Evolutionary conservation across 2,329 filamentous ascomycete genomes (phyloP).

Genomic region (Cladosporium phlei): DNA sequence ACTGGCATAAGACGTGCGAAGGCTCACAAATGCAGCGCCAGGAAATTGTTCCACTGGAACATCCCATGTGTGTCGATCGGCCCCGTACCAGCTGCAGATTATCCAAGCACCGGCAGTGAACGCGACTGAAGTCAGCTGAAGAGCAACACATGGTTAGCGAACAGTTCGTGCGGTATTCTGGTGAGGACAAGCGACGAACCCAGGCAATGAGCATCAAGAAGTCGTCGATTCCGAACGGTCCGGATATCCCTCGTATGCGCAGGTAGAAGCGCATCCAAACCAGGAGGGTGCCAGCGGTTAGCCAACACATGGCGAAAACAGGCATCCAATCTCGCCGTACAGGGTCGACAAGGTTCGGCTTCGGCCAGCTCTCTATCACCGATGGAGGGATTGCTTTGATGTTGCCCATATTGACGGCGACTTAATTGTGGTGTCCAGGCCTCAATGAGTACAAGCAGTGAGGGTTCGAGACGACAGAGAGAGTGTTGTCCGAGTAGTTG

Average conservation of each 20-base stretch:
- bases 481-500: no score
- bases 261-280: slow-evolving; percentile 22
- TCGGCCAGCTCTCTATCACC: slow-evolving; percentile 14
- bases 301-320: slow-evolving; percentile 21
- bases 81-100: no score
- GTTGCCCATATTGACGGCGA: slow-evolving; percentile 13
- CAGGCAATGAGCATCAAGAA: slow-evolving; percentile 24
- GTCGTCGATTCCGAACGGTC: slow-evolving; percentile 23
- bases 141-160: not conserved
- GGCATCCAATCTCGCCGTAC: slow-evolving; percentile 22
- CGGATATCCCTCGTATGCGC: slow-evolving; percentile 18
- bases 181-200: not conserved
- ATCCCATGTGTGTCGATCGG: slow-evolving; percentile 26
- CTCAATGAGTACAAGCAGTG: no score
- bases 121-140: slow-evolving; percentile 19
- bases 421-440: no score
- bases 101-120: slow-evolving; percentile 20
- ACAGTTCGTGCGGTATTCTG: not conserved
- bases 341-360: slow-evolving; percentile 15
- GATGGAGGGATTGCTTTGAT: slow-evolving; percentile 14
- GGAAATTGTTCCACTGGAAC: slow-evolving; percentile 15
- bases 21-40: slow-evolving; percentile 20
- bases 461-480: no score
- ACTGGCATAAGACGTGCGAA: not conserved
- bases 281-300: slow-evolving; percentile 18